Evolutionary conservation across 129 eudicot genomes (phyloP), one percentile per base, ranked within the genome.

Genomic region (Artemisia annua): DNA sequence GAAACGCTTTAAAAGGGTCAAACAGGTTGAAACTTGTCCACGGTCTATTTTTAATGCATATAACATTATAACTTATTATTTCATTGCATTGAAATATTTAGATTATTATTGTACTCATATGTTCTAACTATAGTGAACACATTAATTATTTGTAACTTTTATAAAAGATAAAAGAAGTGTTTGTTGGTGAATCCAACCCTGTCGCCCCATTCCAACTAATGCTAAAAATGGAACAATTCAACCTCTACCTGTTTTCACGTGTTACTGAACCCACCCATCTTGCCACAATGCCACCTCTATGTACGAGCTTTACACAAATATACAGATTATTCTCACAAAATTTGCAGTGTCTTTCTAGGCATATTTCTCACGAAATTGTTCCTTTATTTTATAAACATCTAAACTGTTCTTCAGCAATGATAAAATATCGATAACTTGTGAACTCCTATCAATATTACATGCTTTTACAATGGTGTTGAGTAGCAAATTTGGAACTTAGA

Each of bases 251-350:
- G 26, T 61, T 13, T 61, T 19, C 3, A 61, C 12, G 8, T 9
- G 17, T 61, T 61, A 61, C 66, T 61, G n/a, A n/a, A 61, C 66
- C 44, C 66, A 10, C 46, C 48, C 66, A 61, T 61, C 66, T 28
- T 61, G 46, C 20, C 66, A 61, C 44, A 39, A 12, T 61, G 46
- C 66, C 66, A 61, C 11, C 48, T 61, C 14, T 70, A 17, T 51
- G 17, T 8, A 15, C 28, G 20, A 16, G 46, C 32, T 32, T 16
- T 18, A 51, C 17, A 18, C 63, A 12, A 17, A 50, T 51, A 73
- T 48, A 12, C 48, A 50, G 32, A 28, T 53, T 13, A 39, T 12
- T 35, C 53, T 9, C 39, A 55, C 16, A 10, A 35, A 11, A 43
- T 24, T 44, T 58, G 67, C 56, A 20, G 19, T 60, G 35, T 39